Base-by-base conservation (phyloP, 495 filamentous ascomycete genomes). In the Annulohypoxylon maeteangense region DNA sequence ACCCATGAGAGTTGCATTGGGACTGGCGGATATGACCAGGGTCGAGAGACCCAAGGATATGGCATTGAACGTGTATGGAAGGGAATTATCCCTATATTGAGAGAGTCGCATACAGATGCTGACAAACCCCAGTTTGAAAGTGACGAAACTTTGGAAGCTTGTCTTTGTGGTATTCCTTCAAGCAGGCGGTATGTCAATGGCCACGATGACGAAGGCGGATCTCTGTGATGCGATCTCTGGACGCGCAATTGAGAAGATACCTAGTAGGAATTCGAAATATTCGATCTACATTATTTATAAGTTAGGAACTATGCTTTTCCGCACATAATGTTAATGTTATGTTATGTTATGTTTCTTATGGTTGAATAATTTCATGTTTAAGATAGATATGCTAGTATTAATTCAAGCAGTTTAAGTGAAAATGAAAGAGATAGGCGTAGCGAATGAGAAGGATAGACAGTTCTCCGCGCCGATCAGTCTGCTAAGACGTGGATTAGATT, bases 11-110 rank as follows among this genome's bases (percentile, higher is more conserved):
- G 54, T 61, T 68, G 50, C 70, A 72, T 65, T 57, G 61, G 56
- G 56, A 48, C 42, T 68, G 6, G 61, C 51, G 59, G 65, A 56
- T 62, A 58, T 53, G 65, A 68, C 65, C 70, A 69, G 70, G 70
- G 55, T 72, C 40, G 16, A 23, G 25, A 18, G 65, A 72, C 70
- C 70, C 70, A 72, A 68, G 70, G 65, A 51, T 65, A 72, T 68
- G 70, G 70, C 45, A 48, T 72, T 60, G 65, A 65, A 20, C 57
- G 48, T 53, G 61, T 72, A 61, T 72, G 65, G 65, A 61, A 65
- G 60, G 64, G 42, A 64, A 68, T 62, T 54, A 65, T 68, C 70
- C 65, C 64, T 72, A 67, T 67, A 68, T 67, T 68, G 53, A 40
- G 27, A 56, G 65, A 56, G 65, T 50, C 61, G 60, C 63, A 55